A percentile compares a stretch with the other conserved stretches of the same genome.
Conservation (phyloP, 2,329 filamentous ascomycete genomes). For the Pseudocercospora eumusae region DNA sequence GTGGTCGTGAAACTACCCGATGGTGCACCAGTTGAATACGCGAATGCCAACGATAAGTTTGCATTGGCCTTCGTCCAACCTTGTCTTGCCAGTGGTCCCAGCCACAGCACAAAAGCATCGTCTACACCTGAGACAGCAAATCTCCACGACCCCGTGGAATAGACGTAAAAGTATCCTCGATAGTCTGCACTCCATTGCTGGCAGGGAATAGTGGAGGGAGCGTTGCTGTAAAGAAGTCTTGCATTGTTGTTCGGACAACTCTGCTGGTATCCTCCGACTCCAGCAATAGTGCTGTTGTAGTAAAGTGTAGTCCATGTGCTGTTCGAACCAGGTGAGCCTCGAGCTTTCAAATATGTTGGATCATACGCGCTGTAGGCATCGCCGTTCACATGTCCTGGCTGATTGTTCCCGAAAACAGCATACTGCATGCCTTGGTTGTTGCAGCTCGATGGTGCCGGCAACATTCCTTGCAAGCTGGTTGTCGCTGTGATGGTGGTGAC, state of each 20-base stretch:
- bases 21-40: neutral
- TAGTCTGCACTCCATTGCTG: slow-evolving; percentile 15
- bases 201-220: slow-evolving; percentile 12
- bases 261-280: slow-evolving; percentile 11
- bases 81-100: slow-evolving; percentile 12
- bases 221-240: slow-evolving; percentile 12
- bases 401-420: slow-evolving; percentile 20
- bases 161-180: slow-evolving; percentile 21
- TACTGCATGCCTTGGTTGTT: slow-evolving; percentile 23
- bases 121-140: slow-evolving; percentile 14
- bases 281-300: slow-evolving; percentile 9
- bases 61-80: slow-evolving; percentile 20
- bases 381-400: neutral
- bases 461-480: neutral
- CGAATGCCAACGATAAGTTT: slow-evolving; percentile 12
- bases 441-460: slow-evolving; percentile 19
- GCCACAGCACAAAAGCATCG: slow-evolving; percentile 17
- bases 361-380: slow-evolving; percentile 18
- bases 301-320: slow-evolving; percentile 19
- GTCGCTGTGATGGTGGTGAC: slow-evolving; percentile 6
- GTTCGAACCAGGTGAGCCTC: neutral
- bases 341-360: slow-evolving; percentile 18
- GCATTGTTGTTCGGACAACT: slow-evolving; percentile 1
- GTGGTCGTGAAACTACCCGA: neutral
- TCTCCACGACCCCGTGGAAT: slow-evolving; percentile 13